phyloP scores from a whole-genome alignment of 139 green algal species.

The Diplosphaera chodatii region DNA sequence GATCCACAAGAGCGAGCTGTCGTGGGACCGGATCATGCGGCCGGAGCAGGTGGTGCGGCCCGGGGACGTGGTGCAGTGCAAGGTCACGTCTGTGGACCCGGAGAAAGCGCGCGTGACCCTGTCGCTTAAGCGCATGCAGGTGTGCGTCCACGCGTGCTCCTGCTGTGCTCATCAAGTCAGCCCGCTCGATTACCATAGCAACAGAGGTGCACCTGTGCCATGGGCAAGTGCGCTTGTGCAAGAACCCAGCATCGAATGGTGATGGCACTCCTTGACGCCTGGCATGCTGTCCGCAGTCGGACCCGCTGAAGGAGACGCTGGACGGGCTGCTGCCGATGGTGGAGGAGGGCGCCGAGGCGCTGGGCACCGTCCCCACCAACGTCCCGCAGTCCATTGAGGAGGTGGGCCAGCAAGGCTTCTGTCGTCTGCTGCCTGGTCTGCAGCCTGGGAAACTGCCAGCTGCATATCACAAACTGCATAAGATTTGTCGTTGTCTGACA shows the following conservation, averaged over 20 bases:
- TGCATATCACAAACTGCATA: too few species aligned
- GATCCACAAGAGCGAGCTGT: slow-evolving; percentile 49
- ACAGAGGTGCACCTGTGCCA: too few species aligned
- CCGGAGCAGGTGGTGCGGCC: slow-evolving; percentile 23
- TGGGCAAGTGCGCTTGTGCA: too few species aligned
- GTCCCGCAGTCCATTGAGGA: not conserved
- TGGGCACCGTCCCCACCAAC: not conserved
- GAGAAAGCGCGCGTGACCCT: slow-evolving; percentile 17
- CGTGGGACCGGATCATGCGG: slow-evolving; percentile 31
- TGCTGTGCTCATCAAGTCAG: too few species aligned
- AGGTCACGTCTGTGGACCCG: slow-evolving; percentile 20
- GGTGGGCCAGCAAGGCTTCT: too few species aligned
- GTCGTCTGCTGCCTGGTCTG: too few species aligned
- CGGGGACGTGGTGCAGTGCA: slow-evolving; percentile 18
- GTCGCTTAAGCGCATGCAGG: slow-evolving; percentile 26
- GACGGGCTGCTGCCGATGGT: slow-evolving; percentile 40
- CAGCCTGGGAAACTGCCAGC: too few species aligned
- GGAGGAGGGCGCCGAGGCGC: not conserved
- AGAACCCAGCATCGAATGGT: too few species aligned
- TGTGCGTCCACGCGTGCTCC: not conserved
- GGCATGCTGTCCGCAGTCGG: slow-evolving; percentile 23
- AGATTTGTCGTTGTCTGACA: too few species aligned
- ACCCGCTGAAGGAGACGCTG: slow-evolving; percentile 46
- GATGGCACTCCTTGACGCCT: too few species aligned
- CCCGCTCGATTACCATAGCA: too few species aligned